A percentile compares a stretch with the other conserved stretches of the same genome.
Conservation (phyloP, 495 filamentous ascomycete species). For the Emericellopsis terricola region DNA sequence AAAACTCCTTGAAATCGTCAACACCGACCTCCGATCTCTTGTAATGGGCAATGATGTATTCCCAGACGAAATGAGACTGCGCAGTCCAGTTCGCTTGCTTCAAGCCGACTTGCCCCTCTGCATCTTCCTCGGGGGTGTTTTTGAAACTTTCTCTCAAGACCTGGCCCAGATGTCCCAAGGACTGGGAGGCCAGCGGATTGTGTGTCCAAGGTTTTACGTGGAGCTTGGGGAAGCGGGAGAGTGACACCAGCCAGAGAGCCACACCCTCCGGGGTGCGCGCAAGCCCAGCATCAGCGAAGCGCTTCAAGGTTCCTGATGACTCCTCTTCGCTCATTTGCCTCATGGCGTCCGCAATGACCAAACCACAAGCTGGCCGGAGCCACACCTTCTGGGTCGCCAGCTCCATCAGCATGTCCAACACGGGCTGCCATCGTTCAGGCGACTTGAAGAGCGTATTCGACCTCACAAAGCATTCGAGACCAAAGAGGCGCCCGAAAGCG, state of each 20-base stretch:
- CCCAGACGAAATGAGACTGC: conserved; percentile 79
- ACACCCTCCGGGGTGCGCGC: conserved; percentile 71
- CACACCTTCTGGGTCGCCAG: conserved; percentile 54
- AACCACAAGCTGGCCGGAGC: conserved; percentile 76
- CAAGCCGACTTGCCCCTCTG: conserved; percentile 9
- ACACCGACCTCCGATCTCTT: conserved; percentile 13
- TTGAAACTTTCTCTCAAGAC: conserved; percentile 62
- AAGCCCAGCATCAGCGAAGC: conserved; percentile 41
- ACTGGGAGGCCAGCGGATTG: conserved; percentile 47
- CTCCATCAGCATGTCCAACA: conserved; percentile 40
- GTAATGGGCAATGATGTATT: conserved; percentile 43
- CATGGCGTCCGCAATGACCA: conserved; percentile 39
- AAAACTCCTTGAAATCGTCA: conserved; percentile 56
- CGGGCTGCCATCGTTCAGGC: conserved; percentile 37
- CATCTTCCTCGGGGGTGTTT: conserved; percentile 28
- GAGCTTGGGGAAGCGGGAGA: conserved; percentile 43
- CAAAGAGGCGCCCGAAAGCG: conserved; percentile 71
- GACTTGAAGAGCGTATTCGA: conserved; percentile 50
- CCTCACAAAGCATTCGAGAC: conserved; percentile 66
- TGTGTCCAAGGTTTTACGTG: conserved; percentile 60
- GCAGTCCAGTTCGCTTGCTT: conserved; percentile 52
- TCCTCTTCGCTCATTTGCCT: conserved; percentile 30
- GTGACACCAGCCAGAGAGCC: conserved; percentile 64
- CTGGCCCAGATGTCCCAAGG: conserved; percentile 44
- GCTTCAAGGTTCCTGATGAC: conserved; percentile 42